phyloP scores from a whole-genome alignment of 805 yeast genomes.

The Kluyveromyces lactis region DNA sequence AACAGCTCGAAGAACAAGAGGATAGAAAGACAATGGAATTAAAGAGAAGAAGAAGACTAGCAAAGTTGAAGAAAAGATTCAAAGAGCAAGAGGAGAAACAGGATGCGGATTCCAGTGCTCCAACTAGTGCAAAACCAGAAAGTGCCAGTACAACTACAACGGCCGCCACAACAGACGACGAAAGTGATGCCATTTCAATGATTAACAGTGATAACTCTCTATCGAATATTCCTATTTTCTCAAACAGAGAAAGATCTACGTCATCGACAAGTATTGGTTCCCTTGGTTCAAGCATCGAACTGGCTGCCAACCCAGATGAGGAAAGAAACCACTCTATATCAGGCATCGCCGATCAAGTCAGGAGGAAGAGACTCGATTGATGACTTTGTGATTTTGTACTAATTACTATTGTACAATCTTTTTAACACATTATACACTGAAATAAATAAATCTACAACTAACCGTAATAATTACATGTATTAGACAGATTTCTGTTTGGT shows the following conservation, averaged over 20 bases:
- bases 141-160: neutral
- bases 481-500: too few relatives aligned
- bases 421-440: too few relatives aligned
- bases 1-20: constrained; percentile 24
- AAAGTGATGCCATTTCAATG: constrained; percentile 35
- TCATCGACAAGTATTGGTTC: constrained; percentile 19
- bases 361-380: constrained; percentile 14
- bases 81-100: constrained; percentile 9
- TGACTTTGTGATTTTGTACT: too few relatives aligned
- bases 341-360: constrained; percentile 19
- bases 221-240: constrained; percentile 34
- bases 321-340: constrained; percentile 7
- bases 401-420: too few relatives aligned
- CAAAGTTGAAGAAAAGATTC: constrained; percentile 16
- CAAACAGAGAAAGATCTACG: constrained; percentile 33
- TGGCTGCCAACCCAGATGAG: constrained; percentile 7
- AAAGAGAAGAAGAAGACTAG: constrained; percentile 30
- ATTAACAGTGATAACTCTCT: constrained; percentile 30
- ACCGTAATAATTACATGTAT: too few relatives aligned
- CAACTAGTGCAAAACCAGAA: neutral
- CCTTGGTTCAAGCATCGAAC: constrained; percentile 22
- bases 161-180: constrained; percentile 7
- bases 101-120: neutral
- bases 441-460: too few relatives aligned
- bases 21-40: constrained; percentile 31